Evolutionary conservation across 2,329 filamentous ascomycete genomes (phyloP).

Genomic region (Exophiala sp.): DNA sequence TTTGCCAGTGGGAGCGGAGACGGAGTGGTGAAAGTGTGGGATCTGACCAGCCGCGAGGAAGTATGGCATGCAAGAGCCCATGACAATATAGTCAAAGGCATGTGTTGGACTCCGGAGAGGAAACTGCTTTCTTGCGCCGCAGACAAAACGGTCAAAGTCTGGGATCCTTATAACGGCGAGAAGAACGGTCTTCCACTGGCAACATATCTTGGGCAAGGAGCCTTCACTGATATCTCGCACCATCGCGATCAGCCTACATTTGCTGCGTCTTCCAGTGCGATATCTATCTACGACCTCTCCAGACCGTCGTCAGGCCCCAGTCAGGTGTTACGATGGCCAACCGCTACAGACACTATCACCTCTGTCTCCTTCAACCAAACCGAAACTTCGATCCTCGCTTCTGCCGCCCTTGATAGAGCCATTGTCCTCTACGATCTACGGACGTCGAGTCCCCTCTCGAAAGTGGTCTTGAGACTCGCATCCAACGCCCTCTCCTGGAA

Average conservation of each 20-base stretch:
- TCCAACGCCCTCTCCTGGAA: slow-evolving; percentile 87
- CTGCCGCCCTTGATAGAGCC: slow-evolving; percentile 75
- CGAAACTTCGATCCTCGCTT: slow-evolving; percentile 85
- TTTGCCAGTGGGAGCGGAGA: slow-evolving; percentile 84
- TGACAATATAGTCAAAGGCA: slow-evolving; percentile 85
- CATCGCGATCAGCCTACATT: slow-evolving; percentile 75
- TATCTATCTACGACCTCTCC: slow-evolving; percentile 84
- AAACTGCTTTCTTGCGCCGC: slow-evolving; percentile 81
- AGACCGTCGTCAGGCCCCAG: slow-evolving; percentile 69
- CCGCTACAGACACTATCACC: slow-evolving; percentile 82
- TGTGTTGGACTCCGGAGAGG: slow-evolving; percentile 81
- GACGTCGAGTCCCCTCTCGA: slow-evolving; percentile 74
- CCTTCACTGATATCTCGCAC: slow-evolving; percentile 77
- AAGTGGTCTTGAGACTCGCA: slow-evolving; percentile 73
- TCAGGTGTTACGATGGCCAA: slow-evolving; percentile 81
- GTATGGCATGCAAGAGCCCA: slow-evolving; percentile 76
- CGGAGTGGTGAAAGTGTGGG: slow-evolving; percentile 90
- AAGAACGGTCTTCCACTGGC: slow-evolving; percentile 65
- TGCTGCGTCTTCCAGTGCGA: slow-evolving; percentile 66
- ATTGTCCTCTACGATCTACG: slow-evolving; percentile 89
- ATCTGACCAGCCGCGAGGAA: slow-evolving; percentile 66
- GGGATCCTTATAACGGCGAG: slow-evolving; percentile 74
- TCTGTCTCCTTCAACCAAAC: slow-evolving; percentile 85
- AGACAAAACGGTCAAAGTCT: slow-evolving; percentile 83
- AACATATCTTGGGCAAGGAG: slow-evolving; percentile 75